These are phyloP conservation scores for Nicotiana attenuata DNA, from an alignment of 257 asterid genomes.

Conservation along the genomic window DNA sequence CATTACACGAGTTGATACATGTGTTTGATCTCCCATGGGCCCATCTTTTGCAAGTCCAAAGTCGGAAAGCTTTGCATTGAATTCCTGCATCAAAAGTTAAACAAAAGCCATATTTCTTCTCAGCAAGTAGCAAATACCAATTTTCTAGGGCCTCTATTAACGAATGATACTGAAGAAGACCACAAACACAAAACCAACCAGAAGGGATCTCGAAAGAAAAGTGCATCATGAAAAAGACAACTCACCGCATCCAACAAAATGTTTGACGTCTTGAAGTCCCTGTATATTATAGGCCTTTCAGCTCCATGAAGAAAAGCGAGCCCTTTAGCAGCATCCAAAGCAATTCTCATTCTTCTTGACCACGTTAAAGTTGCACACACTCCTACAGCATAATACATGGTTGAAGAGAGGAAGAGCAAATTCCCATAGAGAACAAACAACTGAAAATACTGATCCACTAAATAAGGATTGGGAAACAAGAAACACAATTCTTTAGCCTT, in stretches of 20 bases:
- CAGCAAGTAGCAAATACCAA: not conserved
- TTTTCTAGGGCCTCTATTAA: not conserved
- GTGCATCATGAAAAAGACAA: slow-evolving; percentile 8
- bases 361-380: slow-evolving; percentile 68
- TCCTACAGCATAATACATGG: slow-evolving; percentile 39
- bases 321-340: slow-evolving; percentile 92
- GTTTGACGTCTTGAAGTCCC: slow-evolving; percentile 92
- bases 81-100: slow-evolving; percentile 43
- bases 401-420: not conserved
- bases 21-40: slow-evolving; percentile 97
- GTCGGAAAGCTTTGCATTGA: slow-evolving; percentile 92
- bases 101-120: not conserved
- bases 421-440: not conserved
- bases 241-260: slow-evolving; percentile 82
- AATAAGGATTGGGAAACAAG: not conserved
- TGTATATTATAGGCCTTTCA: slow-evolving; percentile 79
- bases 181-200: not conserved
- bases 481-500: not conserved
- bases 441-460: not conserved
- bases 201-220: not conserved
- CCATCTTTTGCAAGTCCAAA: slow-evolving; percentile 95
- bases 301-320: slow-evolving; percentile 96
- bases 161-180: not conserved
- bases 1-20: slow-evolving; percentile 95
- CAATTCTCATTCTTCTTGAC: slow-evolving; percentile 75